Percentiles rank a stretch among this genome's conserved stretches.
These are phyloP conservation scores for Mercurialis annua DNA, from an alignment of 345 rosid genomes.

Conservation along the genomic window DNA sequence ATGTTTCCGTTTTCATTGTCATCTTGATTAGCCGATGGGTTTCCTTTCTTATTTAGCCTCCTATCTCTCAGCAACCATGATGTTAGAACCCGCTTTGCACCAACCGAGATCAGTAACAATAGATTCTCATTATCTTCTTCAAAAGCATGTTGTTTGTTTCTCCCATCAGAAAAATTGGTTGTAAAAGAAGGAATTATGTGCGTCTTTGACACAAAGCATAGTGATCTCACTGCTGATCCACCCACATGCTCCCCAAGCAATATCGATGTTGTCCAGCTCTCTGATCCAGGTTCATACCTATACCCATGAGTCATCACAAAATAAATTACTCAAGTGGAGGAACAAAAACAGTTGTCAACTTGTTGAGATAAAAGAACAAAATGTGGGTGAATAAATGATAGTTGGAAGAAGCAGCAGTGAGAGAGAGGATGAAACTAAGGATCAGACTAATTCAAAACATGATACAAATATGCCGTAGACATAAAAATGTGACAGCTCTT, in stretches of 20 bases:
- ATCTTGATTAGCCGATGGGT: conserved; percentile 17
- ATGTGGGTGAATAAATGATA: neutral
- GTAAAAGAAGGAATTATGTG: conserved; percentile 41
- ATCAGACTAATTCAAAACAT: neutral
- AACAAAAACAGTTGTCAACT: neutral
- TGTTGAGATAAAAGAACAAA: neutral
- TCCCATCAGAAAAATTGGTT: conserved; percentile 23
- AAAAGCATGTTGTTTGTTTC: conserved; percentile 16
- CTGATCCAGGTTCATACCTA: conserved; percentile 57
- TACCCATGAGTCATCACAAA: conserved; percentile 23
- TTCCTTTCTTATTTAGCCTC: conserved; percentile 30
- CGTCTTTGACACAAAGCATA: conserved; percentile 59
- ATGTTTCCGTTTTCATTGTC: conserved; percentile 23
- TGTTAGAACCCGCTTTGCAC: conserved; percentile 88
- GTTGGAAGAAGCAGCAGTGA: neutral
- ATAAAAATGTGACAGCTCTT: neutral
- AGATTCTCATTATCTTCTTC: conserved; percentile 41
- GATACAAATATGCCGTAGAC: too few species aligned
- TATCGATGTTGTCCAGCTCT: conserved; percentile 72
- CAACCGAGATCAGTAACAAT: conserved; percentile 74
- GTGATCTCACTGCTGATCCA: conserved; percentile 94
- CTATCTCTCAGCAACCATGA: conserved; percentile 72
- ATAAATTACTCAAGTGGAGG: conserved; percentile 3
- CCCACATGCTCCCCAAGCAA: conserved; percentile 95
- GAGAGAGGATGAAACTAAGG: neutral